Evolutionary conservation across 768 basidiomycete species (phyloP), one percentile per base, ranked within the genome.

Genomic region (Russula sp.): DNA sequence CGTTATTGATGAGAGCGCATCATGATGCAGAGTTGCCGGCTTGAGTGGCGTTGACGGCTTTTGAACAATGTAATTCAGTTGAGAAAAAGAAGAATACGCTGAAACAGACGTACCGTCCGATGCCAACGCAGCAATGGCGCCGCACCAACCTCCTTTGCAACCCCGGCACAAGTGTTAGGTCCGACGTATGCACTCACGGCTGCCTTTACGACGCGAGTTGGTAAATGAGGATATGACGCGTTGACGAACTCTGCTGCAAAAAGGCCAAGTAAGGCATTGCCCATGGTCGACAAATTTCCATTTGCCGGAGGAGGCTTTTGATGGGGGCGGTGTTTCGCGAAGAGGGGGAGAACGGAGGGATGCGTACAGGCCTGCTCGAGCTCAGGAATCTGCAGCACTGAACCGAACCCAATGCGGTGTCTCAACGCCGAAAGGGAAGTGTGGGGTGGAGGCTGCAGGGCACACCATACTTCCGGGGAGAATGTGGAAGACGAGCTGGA

Each of bases 131-230:
- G 74, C 32, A 95, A 79, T 4, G 87, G 86, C 24, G 82, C 75
- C 22, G 87, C 90, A 65, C 92, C 93, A 80, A 88, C 87, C 76
- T 94, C 90, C 63, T 86, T 84, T 28, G 95, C 95, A 56, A 98
- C 87, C 68, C 81, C 85, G 46, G 90, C 86, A 71, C 92, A 93
- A 6, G 89, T 87, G 68, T 84, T 77, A 18, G 92, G 87, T 16
- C 96, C 96, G 36, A 94, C 95, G 74, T 92, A 91, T 59, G 94
- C 92, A 48, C 91, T 94, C 63, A 96, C 85, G 16, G 92, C 94
- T 7, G 92, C 90, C 76, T 97, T 95, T 69, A 92, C 77, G 26
- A 94, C 94, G 60, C 92, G 86, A 24, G 92, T 94, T 1, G 96
- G 96, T 30, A 98, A 82, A 72, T 95, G 88, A 0, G 96, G 96